Evolutionary conservation across 169 alveolate species (phyloP), one percentile per base, ranked within the genome.

Genomic region (Plasmodium berghei): DNA sequence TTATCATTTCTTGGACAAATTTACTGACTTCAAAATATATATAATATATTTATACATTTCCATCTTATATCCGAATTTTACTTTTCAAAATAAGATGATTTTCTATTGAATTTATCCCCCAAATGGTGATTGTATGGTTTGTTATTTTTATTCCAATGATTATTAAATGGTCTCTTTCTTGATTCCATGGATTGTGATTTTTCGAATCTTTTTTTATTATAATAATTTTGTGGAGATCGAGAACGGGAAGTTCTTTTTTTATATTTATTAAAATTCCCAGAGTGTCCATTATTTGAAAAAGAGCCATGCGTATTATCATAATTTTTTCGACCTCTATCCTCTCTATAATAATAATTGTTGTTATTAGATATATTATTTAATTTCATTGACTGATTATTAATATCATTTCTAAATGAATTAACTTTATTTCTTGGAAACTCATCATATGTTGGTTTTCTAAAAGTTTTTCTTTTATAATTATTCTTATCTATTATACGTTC

Each of bases 201-300:
- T 77, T 34, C 66, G 28, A 63, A 28, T 77, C 49, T 77, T 56
- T 77, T 77, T 18, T 48, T 72, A 46, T 61, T 74, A 63, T 46
- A 8, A 77, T 77, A 77, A 64, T 63, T 28, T 63, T 24, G 40
- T 10, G 71, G 58, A 16, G 77, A 63, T 9, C 63, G 73, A 26
- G 89, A 77, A 26, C 70, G 74, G 16, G 89, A 77, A n/a, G 63
- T 63, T 48, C 52, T 77, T 64, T 64, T 77, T 69, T 77, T 77
- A 64, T 77, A 63, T 63, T 77, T 77, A 42, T 28, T 77, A 59
- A 24, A 64, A 58, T 63, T 46, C 24, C 77, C 70, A 63, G 89
- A 46, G 10, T 67, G 77, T 12, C 77, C 49, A 63, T 56, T 64
- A 22, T 63, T 56, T 22, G 24, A 26, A 49, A 63, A 46, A 40